Base-by-base conservation (phyloP, 306 rosid genomes). In the Urtica urens region DNA sequence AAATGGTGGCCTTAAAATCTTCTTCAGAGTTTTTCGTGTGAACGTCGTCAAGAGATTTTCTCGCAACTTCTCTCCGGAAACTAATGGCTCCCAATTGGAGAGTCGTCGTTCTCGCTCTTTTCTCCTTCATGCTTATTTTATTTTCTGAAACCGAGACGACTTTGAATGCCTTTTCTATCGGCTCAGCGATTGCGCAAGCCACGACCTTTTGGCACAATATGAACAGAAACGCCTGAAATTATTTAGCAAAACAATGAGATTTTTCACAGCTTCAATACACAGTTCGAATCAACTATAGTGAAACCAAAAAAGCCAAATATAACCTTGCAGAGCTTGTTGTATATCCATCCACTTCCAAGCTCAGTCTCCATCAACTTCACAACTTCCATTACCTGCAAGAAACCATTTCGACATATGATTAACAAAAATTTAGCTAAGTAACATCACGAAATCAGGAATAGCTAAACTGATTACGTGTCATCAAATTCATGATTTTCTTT, bases 281-380 rank as follows among this genome's bases (percentile, higher is more conserved):
- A 28, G 33, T 28, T 10, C 33, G 10, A 28, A 4, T 28, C 33
- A 10, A 4, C 10, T 28, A 4, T 28, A 28, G 33, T 28, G 33
- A 49, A 45, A 16, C n/a, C n/a, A 28, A 17, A 8, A 35, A 62
- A 29, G 41, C 23, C 28, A 65, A 25, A 13, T 22, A 18, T 51
- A 59, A 87, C 94, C 94, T 81, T 82, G 52, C 73, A 84, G 53
- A 43, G 56, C 51, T 84, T 67, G 35, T 69, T 77, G 65, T 63
- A 55, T 28, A 77, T 81, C 90, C 95, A 90, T 43, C 74, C 73
- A 59, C 65, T 68, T 60, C 78, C 96, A 5, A 86, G 75, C 29
- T 88, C 95, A 27, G 46, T 75, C 65, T 79, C 94, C 92, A 90
- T 79, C 95, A 75, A 72, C 42, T 59, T 74, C 38, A 79, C 76